Evolutionary conservation across 192 early-diverging fungal genomes (phyloP), one percentile per base, ranked within the genome.

Genomic region (Coemansia sp.): DNA sequence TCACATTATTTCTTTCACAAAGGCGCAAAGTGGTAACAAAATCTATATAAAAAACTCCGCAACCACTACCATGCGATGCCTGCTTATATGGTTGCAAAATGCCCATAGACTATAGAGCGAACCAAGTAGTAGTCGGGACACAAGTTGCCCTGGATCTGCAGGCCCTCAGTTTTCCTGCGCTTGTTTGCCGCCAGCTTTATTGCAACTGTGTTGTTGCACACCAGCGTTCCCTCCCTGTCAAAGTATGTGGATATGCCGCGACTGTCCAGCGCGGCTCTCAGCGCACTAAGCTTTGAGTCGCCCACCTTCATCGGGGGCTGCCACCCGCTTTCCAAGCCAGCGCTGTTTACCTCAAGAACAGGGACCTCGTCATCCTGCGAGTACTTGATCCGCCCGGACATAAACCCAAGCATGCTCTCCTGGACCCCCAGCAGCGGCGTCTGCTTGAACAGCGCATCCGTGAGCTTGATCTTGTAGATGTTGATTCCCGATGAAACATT

Each of bases 401-500:
- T 84, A 56, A 75, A 71, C 14, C 71, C 73, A 13, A 73, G 59
- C 45, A 49, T 69, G 63, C 63, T 88, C 11, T 68, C 72, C 20
- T 61, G 68, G 22, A 94, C 90, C 65, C 86, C 86, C n/a, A 91
- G 83, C 69, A 94, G 86, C 41, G 76, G 85, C 14, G 89, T 58
- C 38, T 72, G 70, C 59, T 68, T 73, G 48, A 96, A 88, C 7
- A 99, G 86, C 48, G 93, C 89, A 81, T 99, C 95, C 5, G 97
- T 93, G 40, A 99, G 77, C 69, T 89, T 88, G 48, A 96, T 88
- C 65, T 90, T 88, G 76, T 93, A 94, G 43, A 94, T 88, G 64
- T 97, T 95, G 63, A 90, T 88, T 4, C 94, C 93, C 7, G 93
- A 88, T 1, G 94, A 94, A 9, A 98, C 92, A 74, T 95, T 95